Conservation (phyloP, 73 alveolate species). For the Paramecium sonneborni region DNA sequence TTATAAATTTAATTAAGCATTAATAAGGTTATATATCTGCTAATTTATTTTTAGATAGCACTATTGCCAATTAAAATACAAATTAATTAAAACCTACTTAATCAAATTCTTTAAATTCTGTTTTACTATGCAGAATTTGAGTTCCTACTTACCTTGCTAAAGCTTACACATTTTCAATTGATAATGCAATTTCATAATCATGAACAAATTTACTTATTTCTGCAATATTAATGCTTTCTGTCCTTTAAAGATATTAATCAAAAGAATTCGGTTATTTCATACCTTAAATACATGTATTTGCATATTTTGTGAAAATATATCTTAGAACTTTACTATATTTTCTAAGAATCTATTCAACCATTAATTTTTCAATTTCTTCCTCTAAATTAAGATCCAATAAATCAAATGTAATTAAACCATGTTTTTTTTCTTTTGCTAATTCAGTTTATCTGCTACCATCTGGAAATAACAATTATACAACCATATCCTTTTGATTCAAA, state of each 20-base stretch:
- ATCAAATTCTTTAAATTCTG: slow-evolving; percentile 41
- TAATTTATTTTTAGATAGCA: not conserved
- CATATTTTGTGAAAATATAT: not conserved
- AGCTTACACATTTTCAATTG: not conserved
- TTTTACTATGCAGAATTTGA: not conserved
- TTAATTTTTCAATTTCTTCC: not conserved
- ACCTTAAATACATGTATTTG: not conserved
- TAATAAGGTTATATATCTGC: not conserved
- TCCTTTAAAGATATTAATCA: not conserved
- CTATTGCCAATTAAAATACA: not conserved
- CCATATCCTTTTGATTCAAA: not conserved
- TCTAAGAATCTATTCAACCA: not conserved
- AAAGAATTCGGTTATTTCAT: not conserved
- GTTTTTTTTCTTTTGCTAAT: slow-evolving; percentile 17
- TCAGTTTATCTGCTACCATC: slow-evolving; percentile 47
- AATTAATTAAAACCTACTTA: not conserved
- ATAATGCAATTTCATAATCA: slow-evolving; percentile 1
- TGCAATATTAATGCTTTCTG: not conserved
- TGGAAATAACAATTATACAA: not conserved
- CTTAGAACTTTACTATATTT: slow-evolving; percentile 17
- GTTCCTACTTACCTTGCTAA: slow-evolving; percentile 13
- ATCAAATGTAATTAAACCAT: not conserved
- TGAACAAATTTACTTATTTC: not conserved
- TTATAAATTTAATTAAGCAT: not conserved
- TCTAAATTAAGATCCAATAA: not conserved